phyloP scores from a whole-genome alignment of 2,329 filamentous ascomycete species.

The Parasarocladium wereldwijsianum region DNA sequence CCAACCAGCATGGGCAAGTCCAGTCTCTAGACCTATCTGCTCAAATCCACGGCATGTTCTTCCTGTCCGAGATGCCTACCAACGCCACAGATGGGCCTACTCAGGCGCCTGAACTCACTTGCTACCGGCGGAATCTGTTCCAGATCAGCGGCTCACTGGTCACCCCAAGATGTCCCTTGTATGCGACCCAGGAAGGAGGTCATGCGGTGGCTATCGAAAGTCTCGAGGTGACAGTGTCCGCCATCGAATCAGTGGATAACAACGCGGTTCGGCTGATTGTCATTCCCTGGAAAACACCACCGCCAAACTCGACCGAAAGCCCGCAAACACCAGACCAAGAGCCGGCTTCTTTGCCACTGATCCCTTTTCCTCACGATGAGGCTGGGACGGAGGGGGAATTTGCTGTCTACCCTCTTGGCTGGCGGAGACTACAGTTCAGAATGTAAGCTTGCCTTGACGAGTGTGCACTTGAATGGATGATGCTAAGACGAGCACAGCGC shows the following conservation, averaged over 20 bases:
- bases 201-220: slow-evolving; percentile 69
- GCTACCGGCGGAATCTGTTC: slow-evolving; percentile 90
- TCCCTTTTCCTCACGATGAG: slow-evolving; percentile 48
- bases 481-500: slow-evolving; percentile 37
- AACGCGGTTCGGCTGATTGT: slow-evolving; percentile 78
- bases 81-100: slow-evolving; percentile 40
- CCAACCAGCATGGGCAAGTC: slow-evolving; percentile 43
- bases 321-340: slow-evolving; percentile 62
- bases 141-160: slow-evolving; percentile 87
- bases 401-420: slow-evolving; percentile 82
- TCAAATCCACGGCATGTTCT: slow-evolving; percentile 81
- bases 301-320: slow-evolving; percentile 58
- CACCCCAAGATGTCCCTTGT: slow-evolving; percentile 62
- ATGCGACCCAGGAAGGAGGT: slow-evolving; percentile 69
- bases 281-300: slow-evolving; percentile 94
- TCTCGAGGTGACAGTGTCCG: slow-evolving; percentile 79
- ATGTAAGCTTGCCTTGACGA: slow-evolving; percentile 34
- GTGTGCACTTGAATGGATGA: slow-evolving; percentile 6
- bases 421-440: slow-evolving; percentile 85
- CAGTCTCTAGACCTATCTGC: slow-evolving; percentile 50
- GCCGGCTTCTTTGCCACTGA: slow-evolving; percentile 65
- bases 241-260: slow-evolving; percentile 87
- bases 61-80: slow-evolving; percentile 65
- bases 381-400: slow-evolving; percentile 58
- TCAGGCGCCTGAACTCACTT: slow-evolving; percentile 73